Evolutionary conservation across 257 asterid genomes (phyloP).

Genomic region (Buddleja alternifolia): DNA sequence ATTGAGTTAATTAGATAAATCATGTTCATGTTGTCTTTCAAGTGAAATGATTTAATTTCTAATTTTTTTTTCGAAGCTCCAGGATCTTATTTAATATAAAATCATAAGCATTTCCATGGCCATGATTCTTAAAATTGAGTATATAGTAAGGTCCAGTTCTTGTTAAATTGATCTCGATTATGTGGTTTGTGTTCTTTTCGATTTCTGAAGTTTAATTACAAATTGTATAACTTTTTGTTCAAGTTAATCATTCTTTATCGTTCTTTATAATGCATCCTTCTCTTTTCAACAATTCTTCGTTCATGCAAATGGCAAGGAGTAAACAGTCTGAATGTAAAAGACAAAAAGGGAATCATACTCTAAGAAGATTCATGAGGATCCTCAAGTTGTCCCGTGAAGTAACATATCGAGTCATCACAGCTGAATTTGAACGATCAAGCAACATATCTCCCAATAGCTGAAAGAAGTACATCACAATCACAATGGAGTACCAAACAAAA

Average conservation of each 20-base stretch:
- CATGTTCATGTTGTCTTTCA: no score
- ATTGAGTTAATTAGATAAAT: no score
- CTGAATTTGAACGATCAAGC: constrained; percentile 77
- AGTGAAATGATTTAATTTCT: no score
- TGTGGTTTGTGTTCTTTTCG: not conserved
- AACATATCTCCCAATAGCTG: constrained; percentile 84
- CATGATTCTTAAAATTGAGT: not conserved
- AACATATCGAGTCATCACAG: constrained; percentile 78
- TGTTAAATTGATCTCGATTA: not conserved
- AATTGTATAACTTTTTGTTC: not conserved
- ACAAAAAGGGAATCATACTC: constrained; percentile 50
- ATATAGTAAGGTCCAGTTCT: not conserved
- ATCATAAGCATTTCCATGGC: no score
- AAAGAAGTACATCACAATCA: constrained; percentile 17
- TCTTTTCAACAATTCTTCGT: not conserved
- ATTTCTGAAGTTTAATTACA: constrained; percentile 1
- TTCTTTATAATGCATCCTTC: not conserved
- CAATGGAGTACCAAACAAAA: constrained; percentile 7
- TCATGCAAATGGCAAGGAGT: constrained; percentile 2
- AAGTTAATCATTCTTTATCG: not conserved
- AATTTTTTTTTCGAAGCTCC: no score
- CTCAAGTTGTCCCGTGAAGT: constrained; percentile 76
- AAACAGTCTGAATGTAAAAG: not conserved
- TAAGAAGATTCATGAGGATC: constrained; percentile 82
- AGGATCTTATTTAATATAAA: no score